Conservation (phyloP, 2,329 filamentous ascomycete genomes). For the Microsporum audouinii region DNA sequence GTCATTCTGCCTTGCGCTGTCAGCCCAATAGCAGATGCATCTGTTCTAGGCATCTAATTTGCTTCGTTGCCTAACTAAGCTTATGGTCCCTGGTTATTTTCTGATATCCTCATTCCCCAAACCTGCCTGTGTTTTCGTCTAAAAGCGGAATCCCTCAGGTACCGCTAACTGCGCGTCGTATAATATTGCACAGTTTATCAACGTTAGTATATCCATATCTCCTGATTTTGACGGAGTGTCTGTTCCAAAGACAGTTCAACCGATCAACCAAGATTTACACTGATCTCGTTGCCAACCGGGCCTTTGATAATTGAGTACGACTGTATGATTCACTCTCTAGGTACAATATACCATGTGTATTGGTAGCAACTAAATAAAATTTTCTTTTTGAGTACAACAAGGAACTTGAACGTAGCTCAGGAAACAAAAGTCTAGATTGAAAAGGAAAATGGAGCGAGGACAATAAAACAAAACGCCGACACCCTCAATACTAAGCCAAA, state of each 20-base stretch:
- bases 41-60: background rate
- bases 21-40: background rate
- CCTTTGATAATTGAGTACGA: background rate
- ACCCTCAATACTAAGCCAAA: background rate
- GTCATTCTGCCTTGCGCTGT: background rate
- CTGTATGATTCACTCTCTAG: background rate
- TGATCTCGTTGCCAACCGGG: background rate
- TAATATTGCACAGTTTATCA: background rate
- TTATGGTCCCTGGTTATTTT: background rate
- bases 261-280: background rate
- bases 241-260: background rate
- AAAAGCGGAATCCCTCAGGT: background rate
- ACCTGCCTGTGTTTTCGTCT: background rate
- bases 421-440: background rate
- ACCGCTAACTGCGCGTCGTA: background rate
- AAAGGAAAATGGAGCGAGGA: no score
- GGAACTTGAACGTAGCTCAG: background rate
- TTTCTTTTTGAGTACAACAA: background rate
- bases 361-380: background rate
- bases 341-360: background rate
- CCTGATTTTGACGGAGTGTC: constrained; percentile 1
- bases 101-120: background rate
- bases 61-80: background rate
- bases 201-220: background rate
- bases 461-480: background rate